Percentiles rank a stretch among this genome's conserved stretches.
These are phyloP conservation scores for Ceratobasidium sp. DNA, from an alignment of 1,284 basidiomycete genomes.

Conservation along the genomic window DNA sequence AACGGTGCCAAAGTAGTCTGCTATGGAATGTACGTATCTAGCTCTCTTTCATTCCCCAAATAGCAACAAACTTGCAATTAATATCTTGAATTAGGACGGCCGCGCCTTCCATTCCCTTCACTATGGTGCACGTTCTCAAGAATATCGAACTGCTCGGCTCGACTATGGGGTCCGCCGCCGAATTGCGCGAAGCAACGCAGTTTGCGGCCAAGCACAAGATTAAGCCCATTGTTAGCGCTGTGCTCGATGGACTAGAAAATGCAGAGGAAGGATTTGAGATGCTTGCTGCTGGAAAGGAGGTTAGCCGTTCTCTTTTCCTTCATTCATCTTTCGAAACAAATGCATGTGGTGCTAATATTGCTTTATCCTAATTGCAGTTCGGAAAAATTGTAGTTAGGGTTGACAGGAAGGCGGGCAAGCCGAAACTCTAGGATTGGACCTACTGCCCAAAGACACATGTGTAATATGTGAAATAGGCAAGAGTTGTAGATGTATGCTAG, in stretches of 20 bases:
- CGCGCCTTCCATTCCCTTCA: constrained; percentile 69
- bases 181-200: constrained; percentile 76
- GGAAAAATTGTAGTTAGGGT: constrained; percentile 76
- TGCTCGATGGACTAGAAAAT: constrained; percentile 73
- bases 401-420: background rate
- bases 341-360: background rate
- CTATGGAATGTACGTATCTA: constrained; percentile 73
- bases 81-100: constrained; percentile 67
- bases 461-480: no score
- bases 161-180: constrained; percentile 85
- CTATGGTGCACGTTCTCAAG: constrained; percentile 84
- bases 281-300: constrained; percentile 60
- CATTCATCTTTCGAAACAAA: background rate
- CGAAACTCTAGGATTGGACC: constrained; percentile 27
- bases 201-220: constrained; percentile 77
- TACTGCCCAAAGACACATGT: no score
- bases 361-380: constrained; percentile 61
- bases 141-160: constrained; percentile 80
- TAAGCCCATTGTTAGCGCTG: constrained; percentile 76
- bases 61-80: background rate
- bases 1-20: constrained; percentile 76
- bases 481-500: no score
- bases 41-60: background rate
- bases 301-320: background rate
- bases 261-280: constrained; percentile 78